Evolutionary conservation across 1,284 basidiomycete species (phyloP), one percentile per base, ranked within the genome.

Genomic region (Apiotrichum domesticum): DNA sequence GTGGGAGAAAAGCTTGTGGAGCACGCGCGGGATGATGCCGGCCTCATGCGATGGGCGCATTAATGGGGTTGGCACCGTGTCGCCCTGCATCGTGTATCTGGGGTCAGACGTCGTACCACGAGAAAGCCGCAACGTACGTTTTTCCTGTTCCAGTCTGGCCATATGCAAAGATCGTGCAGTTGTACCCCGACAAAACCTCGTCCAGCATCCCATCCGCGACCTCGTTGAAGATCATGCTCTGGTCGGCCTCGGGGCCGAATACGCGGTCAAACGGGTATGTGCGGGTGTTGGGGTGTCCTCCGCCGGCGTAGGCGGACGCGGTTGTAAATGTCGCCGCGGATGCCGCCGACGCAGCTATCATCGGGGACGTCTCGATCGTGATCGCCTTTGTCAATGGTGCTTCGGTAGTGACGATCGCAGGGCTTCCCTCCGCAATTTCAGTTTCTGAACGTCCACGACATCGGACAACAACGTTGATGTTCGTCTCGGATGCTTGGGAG

Each of bases 141-240:
- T 99, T 99, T 14, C 96, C 96, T 0, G 96, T 98, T 5, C 96
- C 96, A 0, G 96, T 99, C 75, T 98, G 96, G 3, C 96, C 96
- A 71, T 99, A 99, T 3, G 95, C 95, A 78, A 98, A 98, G 39
- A 98, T 81, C 0, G 96, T 98, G 72, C 96, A 98, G 70, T 98
- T 98, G 79, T 97, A 99, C 3, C 96, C 96, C 69, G 84, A 81
- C 50, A 98, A 77, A 41, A 98, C 94, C 73, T 99, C 90, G 49
- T 92, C 86, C 48, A 99, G 80, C 83, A 98, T 90, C 1, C 90
- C 90, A 58, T 84, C 84, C 40, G 96, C 95, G 40, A 98, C 94
- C 59, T 97, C 89, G 61, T 90, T 84, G 74, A 96, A 98, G 33
- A 99, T 83, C 82, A 93, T 84, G 35, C 88, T 85, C 71, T 99